Base-by-base conservation (phyloP, 2,329 filamentous ascomycete species). In the Tolypocladium paradoxum region DNA sequence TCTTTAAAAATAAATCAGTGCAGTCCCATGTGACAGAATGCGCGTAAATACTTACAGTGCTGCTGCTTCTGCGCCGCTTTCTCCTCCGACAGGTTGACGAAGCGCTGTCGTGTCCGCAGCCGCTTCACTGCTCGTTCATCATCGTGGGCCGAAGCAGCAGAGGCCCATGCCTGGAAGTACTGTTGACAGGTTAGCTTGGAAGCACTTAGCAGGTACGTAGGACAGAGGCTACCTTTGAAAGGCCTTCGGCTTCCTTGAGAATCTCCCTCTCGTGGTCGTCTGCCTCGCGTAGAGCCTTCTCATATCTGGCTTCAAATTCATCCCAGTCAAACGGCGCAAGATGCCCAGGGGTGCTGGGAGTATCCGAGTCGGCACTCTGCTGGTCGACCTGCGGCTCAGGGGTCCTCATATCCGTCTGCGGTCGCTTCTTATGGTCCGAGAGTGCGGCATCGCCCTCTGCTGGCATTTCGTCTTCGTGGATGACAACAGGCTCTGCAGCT, bases 111-210 rank as follows among this genome's bases (percentile, higher is more conserved):
- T 2, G 91, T 96, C 63, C 85, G 87, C 47, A 96, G 76, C 53
- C 90, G 83, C 68, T 92, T 92, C 57, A 82, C 76, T 27, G 88
- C 87, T 53, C 91, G 81, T 55, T 85, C 84, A 53, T 87, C 83
- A 66, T 96, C 91, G 56, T 88, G 83, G 12, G 76, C 71, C 34
- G 83, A 78, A 1, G 87, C 85, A 14, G 87, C 82, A 22, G 84
- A 76, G 27, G 88, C 87, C 90, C 91, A 96, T 36, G 84, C 72
- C 54, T 78, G 78, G 67, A 95, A 95, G 65, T 87, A 87, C 89
- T 95, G 58, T 29, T 48, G 35, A 29, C 0, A 8, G 12, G 35
- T 43, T 36, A 49, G 49, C 14, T 31, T 4, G 3, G 34, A 3
- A 20, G 20, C 27, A 33, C 16, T 24, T 37, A 18, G 29, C 4